Base-by-base conservation (phyloP, 768 basidiomycete species). In the Kwoniella sp. region DNA sequence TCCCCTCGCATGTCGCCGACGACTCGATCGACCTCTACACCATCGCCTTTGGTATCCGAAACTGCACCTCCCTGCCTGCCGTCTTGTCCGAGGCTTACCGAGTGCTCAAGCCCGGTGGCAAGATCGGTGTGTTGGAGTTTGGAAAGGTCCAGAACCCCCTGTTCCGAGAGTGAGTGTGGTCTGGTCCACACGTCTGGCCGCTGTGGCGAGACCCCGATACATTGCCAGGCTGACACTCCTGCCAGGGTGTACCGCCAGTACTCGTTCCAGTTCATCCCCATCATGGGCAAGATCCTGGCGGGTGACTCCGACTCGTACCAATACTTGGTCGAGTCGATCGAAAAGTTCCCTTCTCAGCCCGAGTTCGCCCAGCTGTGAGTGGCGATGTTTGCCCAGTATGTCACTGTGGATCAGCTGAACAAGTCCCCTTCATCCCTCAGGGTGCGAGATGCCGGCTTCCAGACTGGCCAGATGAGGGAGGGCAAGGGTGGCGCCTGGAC, bases 1-100 rank as follows among this genome's bases (percentile, higher is more conserved):
- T 99, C 15, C 80, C 84, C 0, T 56, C 75, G 32, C 78, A 81
- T 48, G 91, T 99, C 71, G 77, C 80, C 5, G 82, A 86, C 64
- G 83, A 89, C 73, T 82, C 88, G 15, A 89, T 92, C 59, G 91
- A 99, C 76, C 78, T 96, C 15, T 99, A 99, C 77, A 99, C 95
- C 23, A 96, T 99, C 72, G 90, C 95, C 0, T 99, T 99, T 64
- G 93, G 95, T 22, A 98, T 98, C 62, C 82, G 95, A 32, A 99
- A 99, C 70, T 92, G 89, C 77, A 99, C 95, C 15, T 88, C 88
- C 41, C 82, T 96, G 52, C 86, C 87, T 1, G 84, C 82, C 20
- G 95, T 90, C 14, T 78, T 99, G 38, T 79, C 80, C 52, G 90
- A 96, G 72, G 95, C 95, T 1, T 77, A 93, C 74, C 82, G 95